Evolutionary conservation across 129 eudicot genomes (phyloP).

Genomic region (Helichrysum umbraculigerum): DNA sequence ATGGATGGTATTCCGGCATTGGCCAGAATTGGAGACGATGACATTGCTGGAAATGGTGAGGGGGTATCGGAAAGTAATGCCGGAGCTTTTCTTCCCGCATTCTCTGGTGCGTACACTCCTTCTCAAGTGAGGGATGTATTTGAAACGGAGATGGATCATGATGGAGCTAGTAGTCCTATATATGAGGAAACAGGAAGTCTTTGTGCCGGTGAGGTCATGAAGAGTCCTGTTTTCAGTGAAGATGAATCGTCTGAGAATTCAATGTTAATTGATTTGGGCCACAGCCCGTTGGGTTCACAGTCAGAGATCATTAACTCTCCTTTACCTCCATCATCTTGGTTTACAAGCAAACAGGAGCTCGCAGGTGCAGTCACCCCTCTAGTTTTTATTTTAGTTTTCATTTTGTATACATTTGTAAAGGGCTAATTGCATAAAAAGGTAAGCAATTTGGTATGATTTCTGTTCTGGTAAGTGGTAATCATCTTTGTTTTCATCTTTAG

Average conservation of each 20-base stretch:
- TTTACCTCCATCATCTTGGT: constrained; percentile 38
- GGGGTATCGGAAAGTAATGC: constrained; percentile 28
- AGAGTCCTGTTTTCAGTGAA: constrained; percentile 46
- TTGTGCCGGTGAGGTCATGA: constrained; percentile 44
- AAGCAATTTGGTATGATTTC: not conserved
- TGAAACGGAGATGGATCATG: constrained; percentile 46
- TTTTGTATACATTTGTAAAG: not conserved
- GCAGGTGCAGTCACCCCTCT: constrained; percentile 7
- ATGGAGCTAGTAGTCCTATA: constrained; percentile 40
- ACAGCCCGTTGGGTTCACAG: constrained; percentile 42
- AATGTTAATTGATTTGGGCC: constrained; percentile 48
- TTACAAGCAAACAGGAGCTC: constrained; percentile 19
- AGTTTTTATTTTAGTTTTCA: not conserved
- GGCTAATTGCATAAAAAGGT: not conserved
- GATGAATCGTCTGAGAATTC: constrained; percentile 46
- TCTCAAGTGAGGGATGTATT: constrained; percentile 48
- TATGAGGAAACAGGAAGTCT: constrained; percentile 35
- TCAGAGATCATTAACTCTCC: constrained; percentile 36
- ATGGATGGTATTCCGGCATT: constrained; percentile 36
- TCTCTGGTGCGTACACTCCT: constrained; percentile 45
- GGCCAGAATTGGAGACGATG: constrained; percentile 36
- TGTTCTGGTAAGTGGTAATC: no score
- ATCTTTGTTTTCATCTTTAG: not conserved
- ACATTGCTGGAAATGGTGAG: constrained; percentile 32
- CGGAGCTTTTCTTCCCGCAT: constrained; percentile 33